Base-by-base conservation (phyloP, 2,329 filamentous ascomycete species). In the Metarhizium humberi region DNA sequence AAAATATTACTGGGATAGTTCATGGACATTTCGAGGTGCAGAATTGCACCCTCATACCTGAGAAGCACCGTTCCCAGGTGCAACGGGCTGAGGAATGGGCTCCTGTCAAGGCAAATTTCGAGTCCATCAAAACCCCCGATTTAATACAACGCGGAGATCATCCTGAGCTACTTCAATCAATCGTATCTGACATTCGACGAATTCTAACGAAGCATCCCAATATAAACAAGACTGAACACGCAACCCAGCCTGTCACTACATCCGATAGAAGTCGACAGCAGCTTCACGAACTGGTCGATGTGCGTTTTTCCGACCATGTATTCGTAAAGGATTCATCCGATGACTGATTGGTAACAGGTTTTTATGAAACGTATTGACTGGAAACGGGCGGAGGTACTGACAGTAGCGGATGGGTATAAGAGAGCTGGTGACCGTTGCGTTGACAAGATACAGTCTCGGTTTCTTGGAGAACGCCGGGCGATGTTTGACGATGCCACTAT, bases 381-480 rank as follows among this genome's bases (percentile, higher is more conserved):
- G 20, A 55, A 55, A 45, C 43, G 38, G 38, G 40, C 40, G 10
- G 50, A 25, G 32, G 51, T 57, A n/a, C 25, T 45, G 14, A 29
- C 52, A 36, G 51, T 57, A 43, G 38, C 36, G n/a, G 53, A 55
- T 30, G 49, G 36, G 14, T 57, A 55, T 49, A 42, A 43, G 32
- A 51, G 20, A 20, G 53, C 38, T 47, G 56, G 56, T 43, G 52
- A 40, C 16, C 56, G 52, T 20, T 57, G 56, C 46, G 53, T 57
- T 6, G 46, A 53, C 14, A 57, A 49, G 50, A 57, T 57, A 13
- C 53, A 57, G 45, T 46, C 50, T 29, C 56, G 53, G 6, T 57
- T 55, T 25, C 36, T 42, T 13, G 49, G 29, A 47, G 56, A 57
- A 45, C 53, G 56, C 45, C 42, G 11, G 18, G 32, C 18, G 2